Percentiles rank a stretch among this genome's conserved stretches.
Evolutionary conservation across 2,329 filamentous ascomycete species (phyloP).

Genomic region (Pezicula radicicola): DNA sequence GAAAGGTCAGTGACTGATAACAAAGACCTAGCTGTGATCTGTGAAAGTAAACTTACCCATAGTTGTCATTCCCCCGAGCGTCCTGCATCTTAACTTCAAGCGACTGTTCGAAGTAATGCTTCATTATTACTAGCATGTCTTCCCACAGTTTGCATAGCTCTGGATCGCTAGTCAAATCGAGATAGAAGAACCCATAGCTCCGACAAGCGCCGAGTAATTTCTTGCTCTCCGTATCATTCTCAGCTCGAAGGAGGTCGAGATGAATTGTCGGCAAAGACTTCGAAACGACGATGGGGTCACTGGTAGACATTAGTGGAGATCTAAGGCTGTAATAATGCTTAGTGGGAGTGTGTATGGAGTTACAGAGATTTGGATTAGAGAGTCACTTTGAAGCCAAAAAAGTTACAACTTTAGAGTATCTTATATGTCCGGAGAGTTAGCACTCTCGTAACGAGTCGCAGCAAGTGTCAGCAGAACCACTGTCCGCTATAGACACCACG

Average conservation of each 20-base stretch:
- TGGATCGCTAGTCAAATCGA: slow-evolving; percentile 50
- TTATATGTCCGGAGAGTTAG: neutral
- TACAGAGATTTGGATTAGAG: neutral
- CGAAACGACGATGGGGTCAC: neutral
- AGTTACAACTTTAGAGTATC: neutral
- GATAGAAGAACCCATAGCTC: slow-evolving; percentile 53
- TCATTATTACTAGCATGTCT: slow-evolving; percentile 50
- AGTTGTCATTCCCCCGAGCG: neutral
- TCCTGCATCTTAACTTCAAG: slow-evolving; percentile 55
- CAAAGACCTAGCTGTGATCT: slow-evolving; percentile 42
- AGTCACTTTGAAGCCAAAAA: neutral
- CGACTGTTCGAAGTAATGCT: slow-evolving; percentile 51
- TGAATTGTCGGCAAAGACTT: neutral
- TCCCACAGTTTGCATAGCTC: slow-evolving; percentile 50
- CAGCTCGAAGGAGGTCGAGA: neutral
- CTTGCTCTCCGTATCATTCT: slow-evolving; percentile 40
- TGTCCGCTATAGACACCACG: neutral
- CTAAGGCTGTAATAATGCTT: neutral
- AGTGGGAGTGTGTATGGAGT: neutral
- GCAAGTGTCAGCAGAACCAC: neutral
- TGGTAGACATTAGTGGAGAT: neutral
- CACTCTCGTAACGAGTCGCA: neutral
- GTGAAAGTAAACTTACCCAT: slow-evolving; percentile 44
- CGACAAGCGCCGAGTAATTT: slow-evolving; percentile 47
- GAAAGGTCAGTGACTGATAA: neutral